phyloP scores from a whole-genome alignment of 2,329 filamentous ascomycete species.

The Ploettnerulaceae sp. region DNA sequence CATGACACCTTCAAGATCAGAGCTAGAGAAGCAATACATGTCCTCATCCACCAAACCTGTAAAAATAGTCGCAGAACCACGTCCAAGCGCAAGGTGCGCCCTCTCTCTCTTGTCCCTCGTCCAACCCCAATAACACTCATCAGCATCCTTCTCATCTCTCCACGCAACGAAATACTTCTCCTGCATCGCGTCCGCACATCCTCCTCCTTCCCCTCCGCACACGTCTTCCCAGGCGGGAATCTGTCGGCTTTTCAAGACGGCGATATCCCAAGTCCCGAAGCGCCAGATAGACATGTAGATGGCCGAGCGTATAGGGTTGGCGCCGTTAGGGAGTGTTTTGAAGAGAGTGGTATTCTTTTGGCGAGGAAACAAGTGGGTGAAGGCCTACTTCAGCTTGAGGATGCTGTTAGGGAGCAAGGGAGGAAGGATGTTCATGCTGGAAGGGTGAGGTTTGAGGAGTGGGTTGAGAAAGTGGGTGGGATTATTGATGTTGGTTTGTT shows the following conservation, averaged over 20 bases:
- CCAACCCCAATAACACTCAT: neutral
- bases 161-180: slow-evolving; percentile 80
- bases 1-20: slow-evolving; percentile 16
- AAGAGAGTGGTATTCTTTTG: slow-evolving; percentile 87
- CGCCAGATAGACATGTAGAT: slow-evolving; percentile 61
- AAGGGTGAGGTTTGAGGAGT: slow-evolving; percentile 60
- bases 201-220: slow-evolving; percentile 80
- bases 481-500: slow-evolving; percentile 59
- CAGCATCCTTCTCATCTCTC: slow-evolving; percentile 80
- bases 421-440: slow-evolving; percentile 65
- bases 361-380: slow-evolving; percentile 40
- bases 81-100: slow-evolving; percentile 59
- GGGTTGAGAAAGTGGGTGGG: slow-evolving; percentile 53
- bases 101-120: slow-evolving; percentile 1
- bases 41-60: slow-evolving; percentile 26
- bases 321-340: slow-evolving; percentile 87
- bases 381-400: slow-evolving; percentile 56
- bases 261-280: slow-evolving; percentile 40
- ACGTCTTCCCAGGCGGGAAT: slow-evolving; percentile 93
- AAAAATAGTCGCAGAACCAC: slow-evolving; percentile 40
- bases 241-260: slow-evolving; percentile 76
- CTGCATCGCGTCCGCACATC: slow-evolving; percentile 81
- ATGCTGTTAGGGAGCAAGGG: slow-evolving; percentile 57
- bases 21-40: slow-evolving; percentile 32
- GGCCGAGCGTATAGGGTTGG: slow-evolving; percentile 70